phyloP scores from a whole-genome alignment of 108 stramenopile species.

The Skeletonema potamos region DNA sequence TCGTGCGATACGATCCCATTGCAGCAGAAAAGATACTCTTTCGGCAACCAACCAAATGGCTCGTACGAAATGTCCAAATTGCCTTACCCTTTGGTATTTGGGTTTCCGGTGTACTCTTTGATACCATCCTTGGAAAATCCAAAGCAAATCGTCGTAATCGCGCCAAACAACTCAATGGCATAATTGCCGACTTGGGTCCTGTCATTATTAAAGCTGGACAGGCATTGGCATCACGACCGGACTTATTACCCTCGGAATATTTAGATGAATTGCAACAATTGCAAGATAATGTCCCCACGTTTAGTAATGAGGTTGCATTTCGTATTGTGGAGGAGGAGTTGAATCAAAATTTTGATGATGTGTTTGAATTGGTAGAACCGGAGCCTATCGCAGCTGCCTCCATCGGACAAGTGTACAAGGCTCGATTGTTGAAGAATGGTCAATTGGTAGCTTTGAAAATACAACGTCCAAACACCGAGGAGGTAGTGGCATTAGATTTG shows the following conservation, averaged over 20 bases:
- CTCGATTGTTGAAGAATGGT: constrained; percentile 81
- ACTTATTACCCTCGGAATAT: constrained; percentile 92
- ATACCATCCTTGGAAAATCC: constrained; percentile 60
- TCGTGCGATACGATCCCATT: constrained; percentile 87
- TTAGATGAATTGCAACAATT: constrained; percentile 94
- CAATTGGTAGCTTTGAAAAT: constrained; percentile 93
- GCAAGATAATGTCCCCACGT: constrained; percentile 94
- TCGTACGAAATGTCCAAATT: constrained; percentile 92
- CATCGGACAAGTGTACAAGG: constrained; percentile 93
- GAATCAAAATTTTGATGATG: constrained; percentile 68
- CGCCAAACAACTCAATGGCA: constrained; percentile 76
- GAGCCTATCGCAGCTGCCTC: constrained; percentile 88
- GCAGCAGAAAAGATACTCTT: constrained; percentile 78
- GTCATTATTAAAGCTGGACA: constrained; percentile 96
- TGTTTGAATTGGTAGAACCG: constrained; percentile 86
- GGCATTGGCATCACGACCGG: constrained; percentile 88
- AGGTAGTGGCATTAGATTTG: constrained; percentile 92
- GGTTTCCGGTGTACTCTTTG: constrained; percentile 70
- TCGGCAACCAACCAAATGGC: constrained; percentile 88
- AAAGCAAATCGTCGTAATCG: constrained; percentile 46
- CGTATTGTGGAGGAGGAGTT: constrained; percentile 83
- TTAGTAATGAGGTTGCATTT: constrained; percentile 84
- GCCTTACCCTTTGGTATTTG: constrained; percentile 89
- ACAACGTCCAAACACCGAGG: constrained; percentile 92
- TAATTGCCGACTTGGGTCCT: constrained; percentile 86